Evolutionary conservation across 192 early-diverging fungal genomes (phyloP).

Genomic region (Coemansia sp.): DNA sequence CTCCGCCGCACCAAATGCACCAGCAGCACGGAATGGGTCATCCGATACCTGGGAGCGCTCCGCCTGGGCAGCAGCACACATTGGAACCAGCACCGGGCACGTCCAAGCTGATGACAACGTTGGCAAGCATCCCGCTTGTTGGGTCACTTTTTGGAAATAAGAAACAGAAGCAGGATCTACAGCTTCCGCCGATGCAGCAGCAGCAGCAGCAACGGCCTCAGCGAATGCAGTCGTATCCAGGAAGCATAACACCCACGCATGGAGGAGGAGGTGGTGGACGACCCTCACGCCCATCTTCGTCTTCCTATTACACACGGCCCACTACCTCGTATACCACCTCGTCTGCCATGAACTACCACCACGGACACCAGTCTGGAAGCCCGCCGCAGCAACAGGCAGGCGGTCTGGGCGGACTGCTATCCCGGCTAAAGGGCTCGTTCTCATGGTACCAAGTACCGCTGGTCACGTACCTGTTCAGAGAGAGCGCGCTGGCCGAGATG

Average conservation of each 20-base stretch:
- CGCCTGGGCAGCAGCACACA: conserved; percentile 4
- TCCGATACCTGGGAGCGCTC: conserved; percentile 3
- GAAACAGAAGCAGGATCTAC: conserved; percentile 10
- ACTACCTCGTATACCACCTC: conserved; percentile 12
- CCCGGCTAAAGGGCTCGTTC: neutral
- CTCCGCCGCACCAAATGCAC: neutral
- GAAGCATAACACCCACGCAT: neutral
- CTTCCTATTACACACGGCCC: conserved; percentile 18
- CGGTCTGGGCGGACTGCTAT: neutral
- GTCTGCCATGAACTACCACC: neutral
- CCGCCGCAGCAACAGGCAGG: neutral
- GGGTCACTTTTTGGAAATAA: conserved; percentile 43
- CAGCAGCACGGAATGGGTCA: neutral
- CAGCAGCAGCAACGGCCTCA: conserved; percentile 16
- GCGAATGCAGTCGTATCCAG: neutral
- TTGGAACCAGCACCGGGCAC: neutral
- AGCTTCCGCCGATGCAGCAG: conserved; percentile 10
- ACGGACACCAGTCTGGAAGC: neutral
- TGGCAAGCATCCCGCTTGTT: conserved; percentile 44
- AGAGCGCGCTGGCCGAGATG: conserved; percentile 13
- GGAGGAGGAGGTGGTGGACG: neutral
- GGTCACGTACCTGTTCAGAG: conserved; percentile 24
- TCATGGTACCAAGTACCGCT: conserved; percentile 35
- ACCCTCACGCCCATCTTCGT: neutral
- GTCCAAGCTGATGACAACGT: conserved; percentile 40